These are phyloP conservation scores for Trichoderma semiorbis DNA, from an alignment of 2,329 filamentous ascomycete species.

Conservation along the genomic window DNA sequence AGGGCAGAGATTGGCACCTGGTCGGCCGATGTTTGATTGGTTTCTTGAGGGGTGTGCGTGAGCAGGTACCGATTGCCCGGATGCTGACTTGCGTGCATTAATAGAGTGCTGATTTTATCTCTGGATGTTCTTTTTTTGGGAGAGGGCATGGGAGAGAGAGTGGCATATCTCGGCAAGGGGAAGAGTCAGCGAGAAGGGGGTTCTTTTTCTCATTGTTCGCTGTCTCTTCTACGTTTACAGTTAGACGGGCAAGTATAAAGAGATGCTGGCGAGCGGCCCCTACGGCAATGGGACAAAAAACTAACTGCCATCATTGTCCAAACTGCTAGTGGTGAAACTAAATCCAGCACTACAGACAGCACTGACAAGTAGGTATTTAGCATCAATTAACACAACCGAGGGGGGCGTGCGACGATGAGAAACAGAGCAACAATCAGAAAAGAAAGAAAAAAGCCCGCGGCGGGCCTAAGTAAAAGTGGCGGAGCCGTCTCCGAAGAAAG, in stretches of 20 bases:
- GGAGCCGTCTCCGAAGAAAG: not conserved
- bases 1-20: not conserved
- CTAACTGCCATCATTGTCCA: not conserved
- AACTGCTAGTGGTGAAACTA: not conserved
- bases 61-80: constrained; percentile 5
- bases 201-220: not conserved
- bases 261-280: not conserved
- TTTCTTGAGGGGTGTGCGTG: not conserved
- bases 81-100: not conserved
- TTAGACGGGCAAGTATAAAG: not conserved
- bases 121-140: not conserved
- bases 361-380: not conserved
- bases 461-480: not conserved
- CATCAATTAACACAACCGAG: not conserved
- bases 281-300: not conserved
- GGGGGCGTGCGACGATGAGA: not conserved
- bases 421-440: not conserved
- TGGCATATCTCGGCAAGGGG: not conserved
- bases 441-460: not conserved
- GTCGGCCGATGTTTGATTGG: not conserved
- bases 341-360: not conserved
- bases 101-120: not conserved
- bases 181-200: not conserved
- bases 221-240: not conserved
- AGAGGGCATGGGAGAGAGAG: not conserved